Evolutionary conservation across 164 flowering plant genomes (phyloP).

Genomic region (Macadamia integrifolia): DNA sequence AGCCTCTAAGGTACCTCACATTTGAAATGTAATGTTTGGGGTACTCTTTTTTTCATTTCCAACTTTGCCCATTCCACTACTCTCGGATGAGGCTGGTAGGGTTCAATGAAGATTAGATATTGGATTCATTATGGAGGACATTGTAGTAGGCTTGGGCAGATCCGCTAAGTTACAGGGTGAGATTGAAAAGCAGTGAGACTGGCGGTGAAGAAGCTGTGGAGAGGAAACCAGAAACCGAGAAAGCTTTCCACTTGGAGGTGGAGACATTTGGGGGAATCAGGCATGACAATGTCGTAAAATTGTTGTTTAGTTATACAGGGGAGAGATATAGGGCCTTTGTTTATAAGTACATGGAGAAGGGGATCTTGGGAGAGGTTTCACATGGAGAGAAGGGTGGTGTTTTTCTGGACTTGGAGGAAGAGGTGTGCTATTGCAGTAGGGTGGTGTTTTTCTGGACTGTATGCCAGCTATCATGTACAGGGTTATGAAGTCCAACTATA

Average conservation of each 20-base stretch:
- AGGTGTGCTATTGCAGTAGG: slow-evolving; percentile 47
- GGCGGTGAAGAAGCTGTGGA: slow-evolving; percentile 65
- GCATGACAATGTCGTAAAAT: slow-evolving; percentile 57
- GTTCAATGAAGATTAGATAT: slow-evolving; percentile 40
- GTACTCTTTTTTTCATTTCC: too few relatives aligned
- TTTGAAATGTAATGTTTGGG: too few relatives aligned
- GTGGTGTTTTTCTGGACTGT: slow-evolving; percentile 73
- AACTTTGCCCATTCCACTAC: too few relatives aligned
- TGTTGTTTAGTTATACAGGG: slow-evolving; percentile 38
- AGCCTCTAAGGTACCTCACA: too few relatives aligned
- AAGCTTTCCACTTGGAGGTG: slow-evolving; percentile 46
- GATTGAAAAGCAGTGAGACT: slow-evolving; percentile 46
- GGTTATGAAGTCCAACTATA: slow-evolving; percentile 70
- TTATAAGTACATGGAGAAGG: slow-evolving; percentile 75
- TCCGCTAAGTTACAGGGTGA: slow-evolving; percentile 56
- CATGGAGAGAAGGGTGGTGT: slow-evolving; percentile 39
- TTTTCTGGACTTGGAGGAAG: slow-evolving; percentile 39
- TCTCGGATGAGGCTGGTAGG: background rate
- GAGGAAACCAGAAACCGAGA: slow-evolving; percentile 25
- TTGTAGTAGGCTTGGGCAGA: slow-evolving; percentile 54
- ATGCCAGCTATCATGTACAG: slow-evolving; percentile 69
- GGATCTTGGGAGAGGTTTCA: slow-evolving; percentile 67
- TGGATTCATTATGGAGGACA: slow-evolving; percentile 32
- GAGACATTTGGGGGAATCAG: slow-evolving; percentile 52
- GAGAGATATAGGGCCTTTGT: slow-evolving; percentile 50